Evolutionary conservation across 2,329 filamentous ascomycete species (phyloP).

Genomic region (Stylonectria norvegica): DNA sequence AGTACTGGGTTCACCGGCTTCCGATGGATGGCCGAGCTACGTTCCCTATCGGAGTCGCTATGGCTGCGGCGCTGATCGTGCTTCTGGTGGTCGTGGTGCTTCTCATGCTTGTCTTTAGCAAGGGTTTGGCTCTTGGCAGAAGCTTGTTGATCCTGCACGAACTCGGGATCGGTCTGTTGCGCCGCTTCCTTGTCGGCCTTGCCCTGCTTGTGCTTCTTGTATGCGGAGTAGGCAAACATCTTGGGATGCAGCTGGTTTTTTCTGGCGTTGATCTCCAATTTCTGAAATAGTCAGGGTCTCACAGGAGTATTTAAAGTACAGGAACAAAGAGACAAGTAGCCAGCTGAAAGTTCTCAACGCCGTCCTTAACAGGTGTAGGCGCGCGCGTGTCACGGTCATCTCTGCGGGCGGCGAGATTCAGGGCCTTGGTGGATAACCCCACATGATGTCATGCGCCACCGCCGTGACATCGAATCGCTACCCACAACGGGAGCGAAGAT

Average conservation of each 20-base stretch:
- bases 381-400: too few species aligned
- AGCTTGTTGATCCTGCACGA: slow-evolving; percentile 10
- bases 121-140: slow-evolving; percentile 14
- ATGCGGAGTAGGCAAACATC: slow-evolving; percentile 63
- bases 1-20: slow-evolving; percentile 44
- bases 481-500: too few species aligned
- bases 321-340: slow-evolving; percentile 5
- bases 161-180: slow-evolving; percentile 11
- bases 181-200: slow-evolving; percentile 46
- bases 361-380: too few species aligned
- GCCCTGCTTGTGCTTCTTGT: slow-evolving; percentile 61
- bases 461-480: too few species aligned
- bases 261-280: slow-evolving; percentile 3
- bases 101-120: slow-evolving; percentile 10
- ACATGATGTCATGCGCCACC: too few species aligned
- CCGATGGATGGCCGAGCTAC: slow-evolving; percentile 26
- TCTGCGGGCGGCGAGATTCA: too few species aligned
- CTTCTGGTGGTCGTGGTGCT: slow-evolving; percentile 3
- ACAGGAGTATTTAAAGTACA: slow-evolving; percentile 26
- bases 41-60: slow-evolving; percentile 16
- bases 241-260: slow-evolving; percentile 7
- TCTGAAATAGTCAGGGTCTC: slow-evolving; percentile 8
- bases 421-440: too few species aligned
- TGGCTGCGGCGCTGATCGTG: not conserved
- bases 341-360: too few species aligned